These are phyloP conservation scores for Pseudopithomyces chartarum DNA, from an alignment of 2,329 filamentous ascomycete species.

Conservation along the genomic window DNA sequence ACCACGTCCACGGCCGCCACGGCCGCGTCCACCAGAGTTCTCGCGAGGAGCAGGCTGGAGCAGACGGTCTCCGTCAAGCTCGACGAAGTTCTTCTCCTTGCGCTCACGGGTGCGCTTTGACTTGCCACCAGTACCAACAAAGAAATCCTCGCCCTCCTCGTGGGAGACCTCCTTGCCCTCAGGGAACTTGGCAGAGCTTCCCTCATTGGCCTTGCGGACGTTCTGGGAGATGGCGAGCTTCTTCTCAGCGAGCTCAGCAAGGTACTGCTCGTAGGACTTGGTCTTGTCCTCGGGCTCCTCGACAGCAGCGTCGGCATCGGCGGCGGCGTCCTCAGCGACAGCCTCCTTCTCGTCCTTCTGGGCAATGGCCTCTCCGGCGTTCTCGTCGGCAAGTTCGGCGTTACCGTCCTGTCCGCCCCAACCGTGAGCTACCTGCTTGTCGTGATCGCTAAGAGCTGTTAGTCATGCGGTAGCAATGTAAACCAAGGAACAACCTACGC, in stretches of 20 bases:
- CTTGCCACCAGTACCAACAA: conserved; percentile 77
- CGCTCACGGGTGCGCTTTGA: conserved; percentile 80
- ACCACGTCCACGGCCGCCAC: conserved; percentile 57
- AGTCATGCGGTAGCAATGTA: conserved; percentile 11
- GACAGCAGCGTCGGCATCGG: conserved; percentile 47
- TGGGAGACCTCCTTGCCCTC: conserved; percentile 71
- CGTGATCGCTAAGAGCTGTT: conserved; percentile 65
- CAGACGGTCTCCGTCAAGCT: conserved; percentile 76
- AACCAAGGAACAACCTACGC: conserved; percentile 52
- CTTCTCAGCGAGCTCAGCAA: conserved; percentile 77
- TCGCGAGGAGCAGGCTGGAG: conserved; percentile 59
- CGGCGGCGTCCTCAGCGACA: conserved; percentile 49
- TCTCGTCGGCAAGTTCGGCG: conserved; percentile 88
- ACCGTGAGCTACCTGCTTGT: conserved; percentile 85
- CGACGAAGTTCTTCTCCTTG: conserved; percentile 88
- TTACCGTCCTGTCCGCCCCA: conserved; percentile 86
- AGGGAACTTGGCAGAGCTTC: conserved; percentile 93
- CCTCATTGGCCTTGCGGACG: conserved; percentile 91
- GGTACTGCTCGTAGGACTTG: conserved; percentile 89
- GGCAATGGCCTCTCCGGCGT: conserved; percentile 87
- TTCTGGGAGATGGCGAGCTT: conserved; percentile 73
- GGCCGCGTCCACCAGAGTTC: conserved; percentile 31
- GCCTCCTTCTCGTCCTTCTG: conserved; percentile 78
- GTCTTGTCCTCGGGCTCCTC: conserved; percentile 78
- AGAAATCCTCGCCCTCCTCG: conserved; percentile 71